Evolutionary conservation across 495 filamentous ascomycete species (phyloP), one percentile per base, ranked within the genome.

Genomic region (Letharia lupina): DNA sequence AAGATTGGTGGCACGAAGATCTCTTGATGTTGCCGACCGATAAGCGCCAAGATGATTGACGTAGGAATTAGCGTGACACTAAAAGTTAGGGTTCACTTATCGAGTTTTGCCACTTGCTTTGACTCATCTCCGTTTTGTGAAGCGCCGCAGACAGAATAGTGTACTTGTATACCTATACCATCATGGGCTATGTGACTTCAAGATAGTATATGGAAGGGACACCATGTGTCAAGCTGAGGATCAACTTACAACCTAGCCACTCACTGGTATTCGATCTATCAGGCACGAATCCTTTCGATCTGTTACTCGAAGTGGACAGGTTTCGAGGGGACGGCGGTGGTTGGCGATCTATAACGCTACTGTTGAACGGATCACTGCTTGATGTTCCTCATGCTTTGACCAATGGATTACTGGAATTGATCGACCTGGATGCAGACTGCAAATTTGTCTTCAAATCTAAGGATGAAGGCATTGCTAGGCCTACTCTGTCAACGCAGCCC

Each of bases 321-420:
- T 10, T 42, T 42, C 41, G 45, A 23, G 20, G 7, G 45, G 45
- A 48, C 20, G 20, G 45, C 16, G 45, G 45, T 10, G 45, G 45
- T 23, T 48, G 45, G 45, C 20, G 20, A 20, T 23, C 20, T 3
- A 48, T 23, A 4, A n/a, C 45, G 3, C 45, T 48, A 10, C 45
- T 48, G 4, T 20, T 18, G 16, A 45, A 58, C 11, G 16, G 44
- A 7, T 59, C 63, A 45, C 18, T 65, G 35, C 42, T 42, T 18
- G 52, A 59, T 16, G 41, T 65, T 15, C 52, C 63, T 20, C 23
- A 59, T 37, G 52, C 63, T 18, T 56, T 64, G 37, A 40, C 37
- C 37, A 57, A 64, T 1, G 33, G 33, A 13, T 39, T 64, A 40
- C 20, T 65, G 6, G 56, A 58, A 57, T 10, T 65, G 10, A 59